Percentiles rank a stretch among this genome's conserved stretches.
Conservation (phyloP, 345 rosid genomes). For the Syzygium oleosum region DNA sequence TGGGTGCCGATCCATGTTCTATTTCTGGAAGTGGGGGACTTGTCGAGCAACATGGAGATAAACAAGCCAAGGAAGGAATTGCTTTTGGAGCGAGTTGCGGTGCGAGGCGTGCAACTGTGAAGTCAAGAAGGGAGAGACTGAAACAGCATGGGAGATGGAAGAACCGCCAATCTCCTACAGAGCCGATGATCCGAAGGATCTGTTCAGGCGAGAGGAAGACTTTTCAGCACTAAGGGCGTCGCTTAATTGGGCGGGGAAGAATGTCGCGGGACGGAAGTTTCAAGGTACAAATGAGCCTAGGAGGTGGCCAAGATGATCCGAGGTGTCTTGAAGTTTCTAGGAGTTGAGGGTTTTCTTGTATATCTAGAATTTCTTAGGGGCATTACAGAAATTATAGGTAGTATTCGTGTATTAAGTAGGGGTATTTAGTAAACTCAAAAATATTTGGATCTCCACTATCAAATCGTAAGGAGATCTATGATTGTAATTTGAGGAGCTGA, state of each 20-base stretch:
- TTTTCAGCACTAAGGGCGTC: not conserved
- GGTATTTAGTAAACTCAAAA: too few species aligned
- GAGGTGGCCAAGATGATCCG: not conserved
- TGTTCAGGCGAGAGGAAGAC: not conserved
- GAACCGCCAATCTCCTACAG: not conserved
- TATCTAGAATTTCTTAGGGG: not conserved
- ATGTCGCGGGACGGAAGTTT: not conserved
- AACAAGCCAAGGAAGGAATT: not conserved
- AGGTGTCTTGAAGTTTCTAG: not conserved
- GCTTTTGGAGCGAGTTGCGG: not conserved
- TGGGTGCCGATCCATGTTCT: too few species aligned
- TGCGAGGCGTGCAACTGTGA: not conserved
- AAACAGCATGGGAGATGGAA: not conserved
- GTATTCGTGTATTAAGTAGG: not conserved
- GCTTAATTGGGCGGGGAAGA: not conserved
- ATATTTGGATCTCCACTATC: not conserved
- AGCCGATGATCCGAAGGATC: not conserved
- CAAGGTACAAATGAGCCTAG: not conserved
- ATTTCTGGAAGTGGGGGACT: not conserved
- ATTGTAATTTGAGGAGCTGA: not conserved
- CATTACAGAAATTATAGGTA: not conserved
- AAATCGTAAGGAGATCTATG: not conserved
- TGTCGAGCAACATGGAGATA: not conserved
- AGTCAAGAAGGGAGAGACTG: not conserved
- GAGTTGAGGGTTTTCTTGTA: not conserved